A percentile compares a stretch with the other conserved stretches of the same genome.
These are phyloP conservation scores for Calvatia gigantea DNA, from an alignment of 768 basidiomycete species.

Conservation along the genomic window DNA sequence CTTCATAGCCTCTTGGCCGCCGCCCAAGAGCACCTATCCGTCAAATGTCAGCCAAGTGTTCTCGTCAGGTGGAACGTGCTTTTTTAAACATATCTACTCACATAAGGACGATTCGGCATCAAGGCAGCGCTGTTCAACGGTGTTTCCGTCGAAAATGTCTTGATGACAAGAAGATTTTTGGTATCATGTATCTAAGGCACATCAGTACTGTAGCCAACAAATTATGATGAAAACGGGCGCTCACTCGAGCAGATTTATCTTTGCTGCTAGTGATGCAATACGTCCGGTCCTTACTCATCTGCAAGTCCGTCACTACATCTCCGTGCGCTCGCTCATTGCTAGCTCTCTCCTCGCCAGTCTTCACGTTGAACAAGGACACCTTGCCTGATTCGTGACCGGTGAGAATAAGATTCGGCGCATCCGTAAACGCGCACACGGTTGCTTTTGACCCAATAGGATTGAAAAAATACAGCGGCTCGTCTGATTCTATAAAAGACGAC, in stretches of 20 bases:
- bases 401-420: conserved; percentile 72
- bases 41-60: too few species aligned
- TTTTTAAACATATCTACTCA: too few species aligned
- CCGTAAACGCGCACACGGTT: conserved; percentile 92
- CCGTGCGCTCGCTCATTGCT: conserved; percentile 87
- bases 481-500: conserved; percentile 50
- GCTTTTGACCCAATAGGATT: conserved; percentile 91
- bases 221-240: conserved; percentile 22
- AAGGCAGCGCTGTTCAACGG: conserved; percentile 93
- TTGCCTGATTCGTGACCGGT: conserved; percentile 98
- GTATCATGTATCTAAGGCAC: conserved; percentile 76
- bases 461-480: conserved; percentile 75
- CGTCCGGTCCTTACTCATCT: conserved; percentile 83
- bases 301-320: conserved; percentile 88
- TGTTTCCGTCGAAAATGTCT: conserved; percentile 91
- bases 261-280: conserved; percentile 97
- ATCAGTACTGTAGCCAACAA: background rate
- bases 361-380: conserved; percentile 86
- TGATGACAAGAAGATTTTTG: conserved; percentile 84
- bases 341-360: conserved; percentile 77
- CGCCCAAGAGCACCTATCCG: conserved; percentile 81
- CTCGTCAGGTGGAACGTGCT: too few species aligned
- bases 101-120: conserved; percentile 81
- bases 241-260: conserved; percentile 91
- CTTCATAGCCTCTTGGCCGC: conserved; percentile 97